phyloP scores from a whole-genome alignment of 129 eudicot genomes.

The Smallanthus sonchifolius region DNA sequence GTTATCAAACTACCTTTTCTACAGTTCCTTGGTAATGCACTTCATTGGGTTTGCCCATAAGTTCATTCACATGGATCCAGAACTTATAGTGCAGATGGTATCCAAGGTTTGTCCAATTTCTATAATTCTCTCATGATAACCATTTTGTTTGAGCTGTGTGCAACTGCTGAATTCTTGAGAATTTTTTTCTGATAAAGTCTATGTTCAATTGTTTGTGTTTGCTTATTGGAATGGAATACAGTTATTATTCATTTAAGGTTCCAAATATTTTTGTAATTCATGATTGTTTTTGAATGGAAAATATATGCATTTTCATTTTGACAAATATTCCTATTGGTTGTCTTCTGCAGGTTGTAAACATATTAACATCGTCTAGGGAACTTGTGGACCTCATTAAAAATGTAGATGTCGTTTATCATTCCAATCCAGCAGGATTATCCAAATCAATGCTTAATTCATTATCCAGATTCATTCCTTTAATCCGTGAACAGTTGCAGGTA shows the following conservation, averaged over 20 bases:
- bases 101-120: constrained; percentile 57
- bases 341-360: constrained; percentile 53
- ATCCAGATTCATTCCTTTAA: constrained; percentile 56
- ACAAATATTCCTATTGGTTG: neutral
- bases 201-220: neutral
- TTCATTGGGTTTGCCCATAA: constrained; percentile 96
- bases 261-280: neutral
- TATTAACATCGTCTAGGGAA: constrained; percentile 68
- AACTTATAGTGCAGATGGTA: constrained; percentile 73
- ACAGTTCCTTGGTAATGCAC: constrained; percentile 93
- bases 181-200: neutral
- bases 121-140: neutral
- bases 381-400: constrained; percentile 68
- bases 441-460: constrained; percentile 47
- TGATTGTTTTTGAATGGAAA: neutral
- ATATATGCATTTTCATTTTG: neutral
- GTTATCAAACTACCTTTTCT: constrained; percentile 75
- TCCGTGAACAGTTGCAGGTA: constrained; percentile 88
- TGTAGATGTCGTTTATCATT: constrained; percentile 68
- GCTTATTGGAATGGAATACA: neutral
- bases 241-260: neutral
- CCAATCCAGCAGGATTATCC: constrained; percentile 52
- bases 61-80: constrained; percentile 77
- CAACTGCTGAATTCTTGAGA: constrained; percentile 1
- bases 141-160: neutral